Base-by-base conservation (phyloP, 306 rosid genomes). In the Quercus gilva region DNA sequence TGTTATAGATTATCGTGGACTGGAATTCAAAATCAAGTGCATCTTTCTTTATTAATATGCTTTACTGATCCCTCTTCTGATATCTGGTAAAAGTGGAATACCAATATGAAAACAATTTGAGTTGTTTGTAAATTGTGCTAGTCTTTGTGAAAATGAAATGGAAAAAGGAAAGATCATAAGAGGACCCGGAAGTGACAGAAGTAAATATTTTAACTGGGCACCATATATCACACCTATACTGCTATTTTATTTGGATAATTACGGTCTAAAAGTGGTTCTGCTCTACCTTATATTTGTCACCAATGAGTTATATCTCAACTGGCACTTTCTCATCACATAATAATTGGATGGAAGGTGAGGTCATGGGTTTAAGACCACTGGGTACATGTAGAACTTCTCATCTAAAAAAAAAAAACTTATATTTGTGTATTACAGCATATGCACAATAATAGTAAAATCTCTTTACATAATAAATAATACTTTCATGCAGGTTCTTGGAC, bases 401-500 rank as follows among this genome's bases (percentile, higher is more conserved):
- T 10, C 2, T 49, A 12, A 49, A 49, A 49, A 49, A 49, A 49
- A 10, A 11, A 10, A 13, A 3, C 53, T 19, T 73, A 19, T 58
- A 5, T 10, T 20, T 19, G 8, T 73, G 43, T 28, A 33, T 55
- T 29, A 9, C 4, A 0, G 4, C 28, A 1, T 18, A 20, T 35
- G 65, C 71, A 33, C 70, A 29, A 31, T 26, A 33, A 71, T 14
- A 51, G 75, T 45, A 19, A 28, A 0, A 4, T 71, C 5, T 25
- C 51, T 58, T 70, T 14, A 69, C 6, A 51, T 60, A 23, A 18
- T 2, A 20, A 76, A 17, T 79, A 58, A 20, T 41, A 75, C 57
- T 63, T 80, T 82, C 76, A 61, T 83, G 85, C 90, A 94, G 99
- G 99, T 94, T 86, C 95, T 94, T 82, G 92, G 87, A 75, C 86